Evolutionary conservation across 306 rosid genomes (phyloP).

Genomic region (Notholithocarpus densiflorus): DNA sequence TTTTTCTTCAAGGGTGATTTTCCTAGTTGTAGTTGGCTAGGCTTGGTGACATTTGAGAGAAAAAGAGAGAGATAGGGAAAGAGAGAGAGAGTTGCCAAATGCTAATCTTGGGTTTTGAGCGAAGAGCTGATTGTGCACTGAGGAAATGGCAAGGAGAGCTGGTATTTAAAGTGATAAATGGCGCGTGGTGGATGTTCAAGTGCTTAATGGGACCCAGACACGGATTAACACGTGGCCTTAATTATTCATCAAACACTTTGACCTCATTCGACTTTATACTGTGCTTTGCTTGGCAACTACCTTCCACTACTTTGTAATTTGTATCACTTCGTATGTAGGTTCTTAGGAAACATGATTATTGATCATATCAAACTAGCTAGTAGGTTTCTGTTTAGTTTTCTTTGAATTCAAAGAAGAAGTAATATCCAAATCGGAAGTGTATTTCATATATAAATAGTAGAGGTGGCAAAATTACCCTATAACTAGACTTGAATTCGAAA

Average conservation of each 20-base stretch:
- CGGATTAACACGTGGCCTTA: slow-evolving; percentile 1
- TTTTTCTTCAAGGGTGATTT: background rate
- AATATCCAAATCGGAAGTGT: too few species aligned
- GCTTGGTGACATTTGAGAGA: background rate
- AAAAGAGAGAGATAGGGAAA: background rate
- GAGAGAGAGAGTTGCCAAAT: background rate
- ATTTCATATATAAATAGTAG: too few species aligned
- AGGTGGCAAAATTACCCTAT: too few species aligned
- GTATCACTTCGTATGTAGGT: too few species aligned
- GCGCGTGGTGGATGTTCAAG: background rate
- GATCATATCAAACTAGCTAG: too few species aligned
- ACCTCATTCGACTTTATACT: background rate
- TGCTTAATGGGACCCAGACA: slow-evolving; percentile 25
- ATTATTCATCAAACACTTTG: background rate
- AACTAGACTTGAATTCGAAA: too few species aligned
- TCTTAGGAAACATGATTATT: too few species aligned
- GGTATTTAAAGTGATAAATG: background rate
- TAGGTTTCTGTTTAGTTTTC: too few species aligned
- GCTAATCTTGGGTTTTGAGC: background rate
- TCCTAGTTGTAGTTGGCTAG: too few species aligned
- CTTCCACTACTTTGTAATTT: too few species aligned
- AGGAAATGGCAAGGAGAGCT: background rate
- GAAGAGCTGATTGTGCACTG: background rate
- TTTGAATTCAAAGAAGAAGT: too few species aligned
- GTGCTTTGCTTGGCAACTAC: background rate